These are phyloP conservation scores for Mucor mucedo DNA, from an alignment of 371 early-diverging fungal genomes.

Conservation along the genomic window DNA sequence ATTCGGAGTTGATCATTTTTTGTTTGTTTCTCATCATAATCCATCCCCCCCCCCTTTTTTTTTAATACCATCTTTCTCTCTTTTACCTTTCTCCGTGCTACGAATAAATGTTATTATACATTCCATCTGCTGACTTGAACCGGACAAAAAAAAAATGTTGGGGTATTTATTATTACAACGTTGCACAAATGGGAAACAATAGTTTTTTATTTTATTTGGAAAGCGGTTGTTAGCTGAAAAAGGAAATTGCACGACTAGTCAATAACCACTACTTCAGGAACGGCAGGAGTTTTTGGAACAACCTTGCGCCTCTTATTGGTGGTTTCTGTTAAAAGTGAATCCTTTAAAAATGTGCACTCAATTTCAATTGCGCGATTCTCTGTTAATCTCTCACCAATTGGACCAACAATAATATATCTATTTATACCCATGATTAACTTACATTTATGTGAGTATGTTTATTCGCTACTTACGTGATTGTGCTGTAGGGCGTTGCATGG, in stretches of 20 bases:
- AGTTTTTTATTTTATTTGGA: not conserved
- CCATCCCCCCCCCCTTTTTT: constrained; percentile 1
- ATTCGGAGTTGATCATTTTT: constrained; percentile 3
- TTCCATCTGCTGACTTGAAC: constrained; percentile 20
- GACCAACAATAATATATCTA: constrained; percentile 25
- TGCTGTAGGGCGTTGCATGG: constrained; percentile 26
- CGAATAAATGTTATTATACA: not conserved
- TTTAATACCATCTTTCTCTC: not conserved
- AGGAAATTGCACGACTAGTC: not conserved
- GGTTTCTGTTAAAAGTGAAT: not conserved
- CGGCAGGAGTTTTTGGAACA: no score
- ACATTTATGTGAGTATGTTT: no score
- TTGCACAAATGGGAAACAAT: constrained; percentile 11
- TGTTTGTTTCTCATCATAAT: not conserved
- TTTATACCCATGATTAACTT: not conserved
- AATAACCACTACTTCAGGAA: not conserved
- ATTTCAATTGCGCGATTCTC: not conserved
- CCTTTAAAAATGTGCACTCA: constrained; percentile 4
- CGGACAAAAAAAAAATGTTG: constrained; percentile 12
- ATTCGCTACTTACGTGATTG: constrained; percentile 24
- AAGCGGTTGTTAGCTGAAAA: not conserved
- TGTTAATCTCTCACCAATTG: constrained; percentile 1
- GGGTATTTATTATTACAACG: constrained; percentile 1
- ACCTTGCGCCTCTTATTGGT: constrained; percentile 7
- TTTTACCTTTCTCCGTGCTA: not conserved